phyloP scores from a whole-genome alignment of 2,329 filamentous ascomycete species.

The Rachicladosporium sp. region DNA sequence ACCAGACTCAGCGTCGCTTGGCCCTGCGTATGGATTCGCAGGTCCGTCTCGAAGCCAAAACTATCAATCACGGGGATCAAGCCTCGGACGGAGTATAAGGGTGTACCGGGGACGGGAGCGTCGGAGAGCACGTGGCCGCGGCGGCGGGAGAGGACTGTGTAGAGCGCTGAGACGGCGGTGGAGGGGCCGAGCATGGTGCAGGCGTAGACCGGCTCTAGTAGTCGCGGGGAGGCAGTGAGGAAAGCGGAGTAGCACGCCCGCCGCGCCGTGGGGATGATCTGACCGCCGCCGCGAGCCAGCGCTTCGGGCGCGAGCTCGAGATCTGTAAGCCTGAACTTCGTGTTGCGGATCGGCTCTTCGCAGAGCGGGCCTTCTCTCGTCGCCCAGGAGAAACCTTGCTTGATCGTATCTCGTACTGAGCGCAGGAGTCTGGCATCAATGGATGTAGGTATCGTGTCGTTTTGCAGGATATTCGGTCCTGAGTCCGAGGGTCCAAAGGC shows the following conservation, averaged over 20 bases:
- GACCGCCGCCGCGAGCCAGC: constrained; percentile 88
- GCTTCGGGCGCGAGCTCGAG: constrained; percentile 75
- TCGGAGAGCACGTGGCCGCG: constrained; percentile 91
- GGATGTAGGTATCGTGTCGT: constrained; percentile 88
- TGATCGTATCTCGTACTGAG: constrained; percentile 80
- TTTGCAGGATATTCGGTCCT: constrained; percentile 89
- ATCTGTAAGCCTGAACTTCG: constrained; percentile 93
- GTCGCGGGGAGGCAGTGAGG: constrained; percentile 85
- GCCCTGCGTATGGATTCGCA: constrained; percentile 90
- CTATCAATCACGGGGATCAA: constrained; percentile 92
- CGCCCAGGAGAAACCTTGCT: constrained; percentile 94
- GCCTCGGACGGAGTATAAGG: constrained; percentile 81
- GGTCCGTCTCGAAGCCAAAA: constrained; percentile 95
- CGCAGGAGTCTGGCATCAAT: constrained; percentile 86
- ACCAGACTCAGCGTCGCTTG: constrained; percentile 81
- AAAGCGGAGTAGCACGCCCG: constrained; percentile 92
- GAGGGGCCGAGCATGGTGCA: constrained; percentile 89
- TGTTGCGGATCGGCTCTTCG: constrained; percentile 97
- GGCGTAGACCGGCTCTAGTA: constrained; percentile 94
- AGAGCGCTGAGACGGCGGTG: constrained; percentile 75
- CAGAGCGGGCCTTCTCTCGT: constrained; percentile 89
- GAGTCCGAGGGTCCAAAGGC: constrained; percentile 93
- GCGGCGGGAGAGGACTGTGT: constrained; percentile 79
- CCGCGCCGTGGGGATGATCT: constrained; percentile 91
- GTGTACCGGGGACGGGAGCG: constrained; percentile 84